Conservation (phyloP, 2,329 filamentous ascomycete species). For the Penicillium sp. region DNA sequence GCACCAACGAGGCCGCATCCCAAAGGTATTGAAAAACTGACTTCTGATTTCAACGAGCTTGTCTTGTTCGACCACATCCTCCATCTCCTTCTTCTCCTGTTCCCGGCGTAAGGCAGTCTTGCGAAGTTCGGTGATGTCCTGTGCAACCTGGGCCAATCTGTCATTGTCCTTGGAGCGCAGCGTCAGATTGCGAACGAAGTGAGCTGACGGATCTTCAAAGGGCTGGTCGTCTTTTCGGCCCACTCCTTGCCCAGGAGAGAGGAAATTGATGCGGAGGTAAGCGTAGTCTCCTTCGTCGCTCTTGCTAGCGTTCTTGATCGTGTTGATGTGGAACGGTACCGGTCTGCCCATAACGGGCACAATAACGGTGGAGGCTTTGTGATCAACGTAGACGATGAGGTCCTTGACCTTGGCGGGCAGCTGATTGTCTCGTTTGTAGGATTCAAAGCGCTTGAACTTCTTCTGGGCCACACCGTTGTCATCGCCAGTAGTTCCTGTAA, state of each 20-base stretch:
- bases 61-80: constrained; percentile 98
- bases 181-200: constrained; percentile 93
- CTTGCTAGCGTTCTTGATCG: constrained; percentile 98
- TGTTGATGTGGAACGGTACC: constrained; percentile 96
- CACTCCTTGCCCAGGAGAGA: constrained; percentile 95
- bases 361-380: constrained; percentile 85
- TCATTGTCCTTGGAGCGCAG: constrained; percentile 88
- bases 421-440: constrained; percentile 97
- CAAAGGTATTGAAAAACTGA: constrained; percentile 48
- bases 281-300: constrained; percentile 94
- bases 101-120: constrained; percentile 88
- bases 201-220: constrained; percentile 92
- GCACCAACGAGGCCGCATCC: neutral
- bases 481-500: constrained; percentile 78
- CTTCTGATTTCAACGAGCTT: constrained; percentile 93
- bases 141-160: constrained; percentile 84
- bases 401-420: constrained; percentile 80
- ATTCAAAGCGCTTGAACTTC: constrained; percentile 98
- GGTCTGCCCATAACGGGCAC: constrained; percentile 96
- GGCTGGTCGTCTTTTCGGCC: constrained; percentile 96
- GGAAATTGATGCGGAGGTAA: constrained; percentile 93
- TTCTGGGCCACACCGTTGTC: constrained; percentile 91
- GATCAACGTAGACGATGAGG: constrained; percentile 83
- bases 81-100: constrained; percentile 99
- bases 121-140: constrained; percentile 93